Evolutionary conservation across 2,329 filamentous ascomycete genomes (phyloP), one percentile per base, ranked within the genome.

Genomic region (Exophiala calicioides): DNA sequence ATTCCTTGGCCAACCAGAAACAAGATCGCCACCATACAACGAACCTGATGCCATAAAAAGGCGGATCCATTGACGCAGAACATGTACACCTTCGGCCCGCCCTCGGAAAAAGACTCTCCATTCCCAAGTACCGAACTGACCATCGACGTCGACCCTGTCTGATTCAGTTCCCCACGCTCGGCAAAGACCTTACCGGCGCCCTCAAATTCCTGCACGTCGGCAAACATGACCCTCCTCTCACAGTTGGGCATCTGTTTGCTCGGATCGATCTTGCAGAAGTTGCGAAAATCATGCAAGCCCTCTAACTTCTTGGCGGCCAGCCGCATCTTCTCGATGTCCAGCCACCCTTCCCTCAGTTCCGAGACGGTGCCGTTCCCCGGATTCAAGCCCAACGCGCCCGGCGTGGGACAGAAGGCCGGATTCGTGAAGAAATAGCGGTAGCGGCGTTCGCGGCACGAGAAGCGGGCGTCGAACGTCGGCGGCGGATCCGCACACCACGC

Each of bases 361-460:
- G 58, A 55, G 9, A 51, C 45, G 13, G 55, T 30, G 20, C 61
- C 59, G 37, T 47, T 24, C 39, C 42, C 57, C 56, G 53, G 47
- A 19, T 44, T 52, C 34, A 79, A 66, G 4, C 78, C 79, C 27
- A 77, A 52, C 15, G 74, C 62, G 1, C 75, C 70, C 1, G 85
- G 81, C 3, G 80, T 74, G 0, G 89, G 89, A 2, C 81, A 73
- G 62, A 89, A 95, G 1, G 86, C 88, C 0, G 93, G 93, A 64
- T 96, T 89, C 0, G 93, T 97, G 73, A 98, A 98, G 74, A 95
- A 97, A 70, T 98, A 98, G 47, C 88, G 84, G 72, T 98, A 98
- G 57, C 87, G 85, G 16, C 93, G 80, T 69, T 96, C 90, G 52
- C 85, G 82, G 69, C 93, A 98, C 43, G 87, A 90, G 76, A 96